These are phyloP conservation scores for Parachaetomium inaequale DNA, from an alignment of 495 filamentous ascomycete species.

Conservation along the genomic window DNA sequence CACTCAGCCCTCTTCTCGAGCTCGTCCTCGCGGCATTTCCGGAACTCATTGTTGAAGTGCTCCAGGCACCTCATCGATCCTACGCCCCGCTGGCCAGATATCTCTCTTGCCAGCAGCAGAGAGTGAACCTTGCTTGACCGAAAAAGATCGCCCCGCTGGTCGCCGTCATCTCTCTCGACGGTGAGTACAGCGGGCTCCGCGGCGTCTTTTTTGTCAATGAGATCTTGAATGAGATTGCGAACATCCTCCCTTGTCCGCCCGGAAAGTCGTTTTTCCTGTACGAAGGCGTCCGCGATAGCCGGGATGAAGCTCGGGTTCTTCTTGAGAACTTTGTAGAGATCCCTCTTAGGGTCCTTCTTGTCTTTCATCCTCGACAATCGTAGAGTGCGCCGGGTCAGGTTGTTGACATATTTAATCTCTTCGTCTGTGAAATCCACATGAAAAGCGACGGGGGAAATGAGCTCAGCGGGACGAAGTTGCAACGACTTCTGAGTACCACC, in stretches of 20 bases:
- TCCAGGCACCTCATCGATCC: slow-evolving; percentile 29
- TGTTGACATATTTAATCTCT: slow-evolving; percentile 44
- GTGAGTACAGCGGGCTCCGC: slow-evolving; percentile 23
- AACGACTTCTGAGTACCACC: slow-evolving; percentile 18
- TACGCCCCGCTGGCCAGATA: slow-evolving; percentile 34
- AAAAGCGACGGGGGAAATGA: slow-evolving; percentile 10
- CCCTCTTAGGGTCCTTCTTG: slow-evolving; percentile 19
- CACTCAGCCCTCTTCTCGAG: slow-evolving; percentile 46
- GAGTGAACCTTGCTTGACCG: slow-evolving; percentile 31
- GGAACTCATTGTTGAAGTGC: slow-evolving; percentile 41
- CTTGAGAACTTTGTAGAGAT: slow-evolving; percentile 24
- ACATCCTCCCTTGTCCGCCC: slow-evolving; percentile 29
- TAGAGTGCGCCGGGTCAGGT: slow-evolving; percentile 2
- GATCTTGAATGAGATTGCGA: slow-evolving; percentile 34
- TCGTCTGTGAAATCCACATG: slow-evolving; percentile 49
- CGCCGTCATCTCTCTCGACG: slow-evolving; percentile 28
- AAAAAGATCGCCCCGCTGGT: slow-evolving; percentile 24
- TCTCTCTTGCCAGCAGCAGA: slow-evolving; percentile 41
- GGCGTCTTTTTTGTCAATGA: slow-evolving; percentile 20
- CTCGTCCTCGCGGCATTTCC: slow-evolving; percentile 43
- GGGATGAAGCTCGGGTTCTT: slow-evolving; percentile 3
- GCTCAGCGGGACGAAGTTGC: background rate
- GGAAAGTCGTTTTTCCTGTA: slow-evolving; percentile 7
- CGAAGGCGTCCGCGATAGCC: slow-evolving; percentile 6
- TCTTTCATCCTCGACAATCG: background rate